Percentiles rank a stretch among this genome's conserved stretches.
Evolutionary conservation across 768 basidiomycete species (phyloP).

Genomic region (Amanita rubescens): DNA sequence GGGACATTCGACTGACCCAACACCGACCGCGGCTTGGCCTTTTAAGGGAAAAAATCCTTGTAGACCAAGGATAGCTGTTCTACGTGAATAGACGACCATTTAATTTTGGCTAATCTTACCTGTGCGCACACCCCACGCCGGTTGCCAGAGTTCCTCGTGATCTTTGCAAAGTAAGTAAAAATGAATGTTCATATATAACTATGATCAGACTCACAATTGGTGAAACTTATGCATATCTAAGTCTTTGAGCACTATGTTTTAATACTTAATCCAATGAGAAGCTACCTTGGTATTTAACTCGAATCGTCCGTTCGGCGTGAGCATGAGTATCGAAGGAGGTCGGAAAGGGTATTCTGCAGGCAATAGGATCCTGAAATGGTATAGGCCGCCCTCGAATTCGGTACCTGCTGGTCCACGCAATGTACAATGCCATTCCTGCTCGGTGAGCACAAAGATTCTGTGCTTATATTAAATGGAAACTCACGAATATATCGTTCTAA

Average conservation of each 20-base stretch:
- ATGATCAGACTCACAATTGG: constrained; percentile 50
- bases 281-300: constrained; percentile 91
- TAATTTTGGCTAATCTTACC: constrained; percentile 35
- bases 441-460: neutral
- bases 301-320: constrained; percentile 96
- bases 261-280: neutral
- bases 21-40: constrained; percentile 79
- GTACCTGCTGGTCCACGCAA: constrained; percentile 81
- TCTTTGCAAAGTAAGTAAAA: constrained; percentile 38
- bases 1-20: constrained; percentile 83
- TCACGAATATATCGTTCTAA: constrained; percentile 85
- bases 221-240: constrained; percentile 91
- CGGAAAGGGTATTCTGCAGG: constrained; percentile 96
- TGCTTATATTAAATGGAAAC: constrained; percentile 15
- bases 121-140: constrained; percentile 96
- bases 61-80: constrained; percentile 72
- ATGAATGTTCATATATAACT: constrained; percentile 9
- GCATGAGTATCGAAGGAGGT: constrained; percentile 91
- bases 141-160: constrained; percentile 97
- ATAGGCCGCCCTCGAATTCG: constrained; percentile 93
- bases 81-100: neutral
- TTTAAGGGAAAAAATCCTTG: constrained; percentile 87
- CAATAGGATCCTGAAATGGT: constrained; percentile 86
- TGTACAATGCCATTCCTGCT: constrained; percentile 93
- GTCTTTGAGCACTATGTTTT: neutral